Evolutionary conservation across 2,329 filamentous ascomycete species (phyloP).

Genomic region (Aspergillus glaucus): DNA sequence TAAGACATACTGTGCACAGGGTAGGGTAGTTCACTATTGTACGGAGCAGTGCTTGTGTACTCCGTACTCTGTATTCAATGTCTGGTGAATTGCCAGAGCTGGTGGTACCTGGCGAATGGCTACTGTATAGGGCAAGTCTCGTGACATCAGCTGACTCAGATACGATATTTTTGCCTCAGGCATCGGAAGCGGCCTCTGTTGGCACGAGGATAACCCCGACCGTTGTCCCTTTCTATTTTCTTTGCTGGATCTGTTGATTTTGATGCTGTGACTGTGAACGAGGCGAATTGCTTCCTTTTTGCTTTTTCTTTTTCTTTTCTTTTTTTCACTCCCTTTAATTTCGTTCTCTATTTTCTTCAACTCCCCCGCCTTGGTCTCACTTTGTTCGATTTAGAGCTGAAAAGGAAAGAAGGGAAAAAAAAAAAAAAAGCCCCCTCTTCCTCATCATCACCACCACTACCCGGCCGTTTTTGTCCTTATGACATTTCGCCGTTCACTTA

Average conservation of each 20-base stretch:
- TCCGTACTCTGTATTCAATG: too few relatives aligned
- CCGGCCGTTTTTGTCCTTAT: constrained; percentile 19
- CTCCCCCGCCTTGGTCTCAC: too few relatives aligned
- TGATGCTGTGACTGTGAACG: too few relatives aligned
- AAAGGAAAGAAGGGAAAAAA: too few relatives aligned
- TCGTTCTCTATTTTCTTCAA: not conserved
- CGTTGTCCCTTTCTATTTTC: not conserved
- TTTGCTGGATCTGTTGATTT: not conserved
- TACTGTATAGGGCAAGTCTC: not conserved
- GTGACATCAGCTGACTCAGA: not conserved
- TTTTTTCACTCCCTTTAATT: not conserved
- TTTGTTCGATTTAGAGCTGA: too few relatives aligned
- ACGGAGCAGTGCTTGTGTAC: too few relatives aligned
- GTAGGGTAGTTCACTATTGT: too few relatives aligned
- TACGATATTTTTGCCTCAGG: not conserved
- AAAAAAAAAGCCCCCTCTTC: not conserved
- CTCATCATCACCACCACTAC: not conserved
- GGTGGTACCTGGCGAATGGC: not conserved
- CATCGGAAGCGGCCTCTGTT: too few relatives aligned
- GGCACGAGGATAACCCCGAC: too few relatives aligned
- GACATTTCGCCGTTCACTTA: constrained; percentile 9
- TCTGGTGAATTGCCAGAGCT: too few relatives aligned
- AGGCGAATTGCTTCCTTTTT: not conserved
- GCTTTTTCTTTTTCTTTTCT: not conserved
- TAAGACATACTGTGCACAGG: too few relatives aligned